Evolutionary conservation across 139 green algal species (phyloP), one percentile per base, ranked within the genome.

Genomic region (Zygnema cylindricum): DNA sequence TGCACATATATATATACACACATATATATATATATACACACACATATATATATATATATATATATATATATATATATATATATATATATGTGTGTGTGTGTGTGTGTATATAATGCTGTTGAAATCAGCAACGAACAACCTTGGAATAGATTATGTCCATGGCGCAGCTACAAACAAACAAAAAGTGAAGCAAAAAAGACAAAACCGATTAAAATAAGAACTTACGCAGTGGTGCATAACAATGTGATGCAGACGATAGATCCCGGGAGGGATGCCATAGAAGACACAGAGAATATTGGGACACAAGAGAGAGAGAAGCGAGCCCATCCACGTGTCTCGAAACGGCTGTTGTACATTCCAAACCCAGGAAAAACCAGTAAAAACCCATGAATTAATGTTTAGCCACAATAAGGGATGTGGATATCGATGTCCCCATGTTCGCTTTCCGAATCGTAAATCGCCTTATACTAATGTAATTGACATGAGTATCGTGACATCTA

Each of bases 171-270:
- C 11, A 36, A 83, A 38, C 71, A 11, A 11, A 81, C 21, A 36
- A 2, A 84, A 57, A 57, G 35, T 2, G 2, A 43, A 54, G 23
- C 23, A 22, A 84, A 57, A 21, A n/a, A 2, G 23, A 43, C 33
- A 54, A 39, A 16, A n/a, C 7, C 7, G 7, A 23, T 41, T 79
- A 16, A 7, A 16, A 79, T 7, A 76, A 30, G 2, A 21, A 88
- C 86, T 90, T 63, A 95, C 95, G 38, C 93, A 86, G 92, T 98
- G 96, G 76, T 98, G 96, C 96, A 98, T 98, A 41, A 98, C 43
- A 55, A 94, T 91, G 82, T 98, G 96, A 81, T 98, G 96, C 1
- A 96, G 85, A 16, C 84, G 82, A 86, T 98, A 98, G 49, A 96
- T 87, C 30, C 95, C 96, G 40, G 77, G 86, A 32, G 95, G 95